phyloP scores from a whole-genome alignment of 805 yeast species.

The Candida nitratophila region DNA sequence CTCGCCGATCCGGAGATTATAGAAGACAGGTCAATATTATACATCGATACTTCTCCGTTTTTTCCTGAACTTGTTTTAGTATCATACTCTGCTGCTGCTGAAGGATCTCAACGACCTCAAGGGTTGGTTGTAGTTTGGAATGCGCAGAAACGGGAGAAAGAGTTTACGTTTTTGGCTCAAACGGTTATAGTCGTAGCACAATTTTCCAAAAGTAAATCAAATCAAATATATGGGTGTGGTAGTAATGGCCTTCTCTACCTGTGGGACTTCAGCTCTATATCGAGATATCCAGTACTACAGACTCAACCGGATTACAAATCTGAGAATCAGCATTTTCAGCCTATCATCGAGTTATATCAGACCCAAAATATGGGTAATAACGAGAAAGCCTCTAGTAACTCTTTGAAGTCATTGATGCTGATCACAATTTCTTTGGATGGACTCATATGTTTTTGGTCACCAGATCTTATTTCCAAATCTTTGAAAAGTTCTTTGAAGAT shows the following conservation, averaged over 20 bases:
- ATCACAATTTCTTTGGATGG: conserved; percentile 16
- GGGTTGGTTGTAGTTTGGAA: conserved; percentile 24
- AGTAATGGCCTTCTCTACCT: conserved; percentile 42
- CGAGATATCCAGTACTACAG: conserved; percentile 18
- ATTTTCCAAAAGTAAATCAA: conserved; percentile 32
- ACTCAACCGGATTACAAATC: conserved; percentile 2
- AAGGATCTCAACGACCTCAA: conserved; percentile 1
- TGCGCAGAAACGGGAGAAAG: conserved; percentile 18
- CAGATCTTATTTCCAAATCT: conserved; percentile 1
- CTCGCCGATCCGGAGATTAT: conserved; percentile 4
- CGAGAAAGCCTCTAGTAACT: not conserved
- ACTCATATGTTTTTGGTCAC: conserved; percentile 3
- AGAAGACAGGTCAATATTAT: conserved; percentile 11
- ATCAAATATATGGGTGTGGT: conserved; percentile 41
- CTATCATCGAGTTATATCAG: conserved; percentile 17
- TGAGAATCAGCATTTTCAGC: conserved; percentile 2
- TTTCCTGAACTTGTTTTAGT: conserved; percentile 22
- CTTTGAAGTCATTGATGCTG: conserved; percentile 10
- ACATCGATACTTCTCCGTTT: conserved; percentile 25
- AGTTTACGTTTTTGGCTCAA: conserved; percentile 32
- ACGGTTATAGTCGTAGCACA: conserved; percentile 32
- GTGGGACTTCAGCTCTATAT: conserved; percentile 36
- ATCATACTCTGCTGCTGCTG: conserved; percentile 9
- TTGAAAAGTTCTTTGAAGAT: conserved; percentile 4
- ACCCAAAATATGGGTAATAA: conserved; percentile 5